Evolutionary conservation across 2,329 filamentous ascomycete species (phyloP), one percentile per base, ranked within the genome.

Genomic region (Sclerotinia minor): DNA sequence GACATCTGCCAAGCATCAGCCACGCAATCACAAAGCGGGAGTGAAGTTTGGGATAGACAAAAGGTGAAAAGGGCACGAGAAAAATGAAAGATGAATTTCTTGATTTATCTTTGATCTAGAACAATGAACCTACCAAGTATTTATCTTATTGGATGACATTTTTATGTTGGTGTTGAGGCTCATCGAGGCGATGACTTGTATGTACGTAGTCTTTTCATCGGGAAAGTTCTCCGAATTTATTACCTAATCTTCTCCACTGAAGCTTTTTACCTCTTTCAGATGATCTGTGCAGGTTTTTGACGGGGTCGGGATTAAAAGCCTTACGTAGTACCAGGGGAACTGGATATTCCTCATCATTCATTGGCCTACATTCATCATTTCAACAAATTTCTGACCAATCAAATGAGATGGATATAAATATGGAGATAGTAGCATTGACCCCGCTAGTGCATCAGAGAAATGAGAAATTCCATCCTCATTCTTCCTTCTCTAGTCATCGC

Each of bases 1-100:
- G 44, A 49, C 44, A 49, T 35, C 19, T 13, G 58, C 44, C 58
- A 60, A 60, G 58, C 44, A n/a, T 60, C 58, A 60, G 58, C 58
- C 58, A 60, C 58, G 26, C 44, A 49, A 60, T 35, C 58, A 60
- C 58, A n/a, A 24, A 35, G 58, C 26, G 44, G 44, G 7, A 60
- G n/a, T 60, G 58, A 19, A n/a, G n/a, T 13, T 60, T 59, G 21
- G n/a, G 21, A 19, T 29, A 17, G 38, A 15, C 1, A 41, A 41
- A 41, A 41, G 38, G 38, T 15, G n/a, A 17, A 41, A 5, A 41
- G 38, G 38, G 38, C 4, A 41, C n/a, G n/a, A n/a, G n/a, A n/a
- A n/a, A n/a, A 17, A n/a, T 55, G 29, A 35, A 35, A n/a, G 19
- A 24, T 50, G 47, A 35, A 49, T 35, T 35, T 60, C 44, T 49